Conservation (phyloP, 371 early-diverging fungal genomes). For the Dinochytrium kinnereticum region DNA sequence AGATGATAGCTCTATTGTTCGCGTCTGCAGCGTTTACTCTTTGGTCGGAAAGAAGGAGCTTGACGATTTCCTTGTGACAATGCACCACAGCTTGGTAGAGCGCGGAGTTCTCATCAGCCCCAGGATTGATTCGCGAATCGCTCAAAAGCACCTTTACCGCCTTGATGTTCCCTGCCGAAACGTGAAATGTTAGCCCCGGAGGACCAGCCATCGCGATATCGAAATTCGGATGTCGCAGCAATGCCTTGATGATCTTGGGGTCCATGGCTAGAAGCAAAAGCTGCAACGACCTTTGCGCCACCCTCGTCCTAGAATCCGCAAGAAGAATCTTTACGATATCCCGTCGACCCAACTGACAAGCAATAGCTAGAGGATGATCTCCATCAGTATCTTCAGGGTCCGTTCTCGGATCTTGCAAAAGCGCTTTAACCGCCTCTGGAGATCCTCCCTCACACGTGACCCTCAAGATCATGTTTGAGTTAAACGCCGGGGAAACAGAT, state of each 20-base stretch:
- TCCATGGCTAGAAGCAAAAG: not conserved
- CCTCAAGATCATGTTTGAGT: too few species aligned
- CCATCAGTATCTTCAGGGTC: too few species aligned
- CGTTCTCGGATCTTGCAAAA: too few species aligned
- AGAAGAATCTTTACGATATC: not conserved
- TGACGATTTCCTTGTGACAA: slow-evolving; percentile 13
- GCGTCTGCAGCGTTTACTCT: slow-evolving; percentile 8
- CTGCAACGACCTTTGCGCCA: too few species aligned
- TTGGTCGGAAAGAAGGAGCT: slow-evolving; percentile 7
- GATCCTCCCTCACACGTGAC: too few species aligned
- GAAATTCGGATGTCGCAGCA: not conserved
- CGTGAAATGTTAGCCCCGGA: not conserved
- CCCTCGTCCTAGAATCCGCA: not conserved
- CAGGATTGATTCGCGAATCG: slow-evolving; percentile 23
- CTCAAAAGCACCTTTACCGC: slow-evolving; percentile 14
- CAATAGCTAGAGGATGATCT: too few species aligned
- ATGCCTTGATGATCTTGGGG: not conserved
- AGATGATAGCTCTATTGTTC: not conserved
- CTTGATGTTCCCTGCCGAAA: not conserved
- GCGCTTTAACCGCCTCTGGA: too few species aligned
- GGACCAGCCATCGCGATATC: not conserved
- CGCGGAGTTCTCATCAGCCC: not conserved
- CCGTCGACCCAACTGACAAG: too few species aligned
- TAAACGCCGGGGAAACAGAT: too few species aligned
- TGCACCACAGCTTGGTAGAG: slow-evolving; percentile 6